Conservation (phyloP, 1,284 basidiomycete genomes). For the Ustilago tritici region DNA sequence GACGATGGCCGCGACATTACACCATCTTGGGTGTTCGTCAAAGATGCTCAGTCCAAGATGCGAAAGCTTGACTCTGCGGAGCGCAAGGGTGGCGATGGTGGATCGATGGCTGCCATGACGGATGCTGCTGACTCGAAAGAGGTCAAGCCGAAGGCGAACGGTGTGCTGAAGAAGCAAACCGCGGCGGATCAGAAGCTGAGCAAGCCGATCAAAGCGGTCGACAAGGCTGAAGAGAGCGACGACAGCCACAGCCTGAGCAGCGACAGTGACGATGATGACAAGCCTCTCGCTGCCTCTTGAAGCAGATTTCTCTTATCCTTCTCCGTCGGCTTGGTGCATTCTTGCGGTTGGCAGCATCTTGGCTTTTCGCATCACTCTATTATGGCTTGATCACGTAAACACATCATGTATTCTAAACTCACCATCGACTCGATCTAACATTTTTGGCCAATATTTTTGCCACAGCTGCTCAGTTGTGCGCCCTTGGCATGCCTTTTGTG, state of each 20-base stretch:
- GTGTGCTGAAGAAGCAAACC: slow-evolving; percentile 39
- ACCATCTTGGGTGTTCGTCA: slow-evolving; percentile 62
- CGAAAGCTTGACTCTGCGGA: slow-evolving; percentile 59
- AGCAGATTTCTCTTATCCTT: neutral
- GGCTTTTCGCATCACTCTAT: neutral
- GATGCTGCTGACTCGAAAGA: slow-evolving; percentile 34
- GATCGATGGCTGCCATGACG: slow-evolving; percentile 49
- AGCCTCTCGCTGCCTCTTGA: slow-evolving; percentile 38
- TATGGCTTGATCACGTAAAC: neutral
- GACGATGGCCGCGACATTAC: slow-evolving; percentile 58
- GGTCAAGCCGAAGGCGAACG: slow-evolving; percentile 31
- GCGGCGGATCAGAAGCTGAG: slow-evolving; percentile 24
- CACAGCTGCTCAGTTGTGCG: neutral
- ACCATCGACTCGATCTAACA: neutral
- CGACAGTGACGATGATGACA: slow-evolving; percentile 44
- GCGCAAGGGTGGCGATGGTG: slow-evolving; percentile 42
- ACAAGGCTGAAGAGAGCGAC: slow-evolving; percentile 36
- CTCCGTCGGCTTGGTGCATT: neutral
- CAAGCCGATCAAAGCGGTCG: slow-evolving; percentile 38
- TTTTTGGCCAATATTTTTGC: neutral
- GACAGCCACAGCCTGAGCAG: slow-evolving; percentile 23
- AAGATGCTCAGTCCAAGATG: slow-evolving; percentile 62
- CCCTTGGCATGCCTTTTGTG: slow-evolving; percentile 7
- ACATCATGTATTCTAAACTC: slow-evolving; percentile 5
- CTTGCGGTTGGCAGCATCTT: neutral